Base-by-base conservation (phyloP, 2,329 filamentous ascomycete genomes). In the Scopulariopsis brevicaulis region DNA sequence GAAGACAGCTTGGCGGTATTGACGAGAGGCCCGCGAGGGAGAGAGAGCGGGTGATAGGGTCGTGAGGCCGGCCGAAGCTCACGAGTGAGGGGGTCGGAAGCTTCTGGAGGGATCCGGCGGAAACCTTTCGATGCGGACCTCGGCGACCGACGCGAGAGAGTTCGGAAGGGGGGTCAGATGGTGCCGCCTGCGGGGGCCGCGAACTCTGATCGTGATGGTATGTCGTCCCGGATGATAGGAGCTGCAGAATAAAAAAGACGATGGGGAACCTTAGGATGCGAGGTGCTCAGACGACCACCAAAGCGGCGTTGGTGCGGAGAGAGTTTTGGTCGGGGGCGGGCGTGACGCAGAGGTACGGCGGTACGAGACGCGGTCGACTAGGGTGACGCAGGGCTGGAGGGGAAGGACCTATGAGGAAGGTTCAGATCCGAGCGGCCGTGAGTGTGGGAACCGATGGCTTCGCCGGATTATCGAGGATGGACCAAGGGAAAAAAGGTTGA, bases 1-100 rank as follows among this genome's bases (percentile, higher is more conserved):
- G 92, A 89, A 86, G 91, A 93, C 90, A 95, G 86, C 78, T 96
- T 95, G 89, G 87, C 89, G 90, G 90, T 93, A 75, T 88, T 89
- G 76, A 70, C 61, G 63, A 68, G 46, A 50, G 12, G 20, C 18
- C 51, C 54, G 24, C 24, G 40, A 37, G 3, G n/a, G 32, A 22
- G 34, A 3, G 43, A 52, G 43, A 46, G 28, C 18, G 28, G 28
- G 48, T 53, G 51, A n/a, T 11, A 46, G n/a, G 14, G 4, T n/a
- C 40, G 5, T n/a, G 8, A 46, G 40, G 7, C 18, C 40, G n/a
- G 18, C 40, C n/a, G 46, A 11, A 50, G 46, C 20, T 50, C 20
- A 6, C 20, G 46, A 24, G 46, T 35, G 37, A 46, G 15, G 40
- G 40, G 40, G 40, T 7, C 5, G 18, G n/a, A n/a, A 46, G 40